Evolutionary conservation across 495 filamentous ascomycete genomes (phyloP).

Genomic region (Neurospora sp.): DNA sequence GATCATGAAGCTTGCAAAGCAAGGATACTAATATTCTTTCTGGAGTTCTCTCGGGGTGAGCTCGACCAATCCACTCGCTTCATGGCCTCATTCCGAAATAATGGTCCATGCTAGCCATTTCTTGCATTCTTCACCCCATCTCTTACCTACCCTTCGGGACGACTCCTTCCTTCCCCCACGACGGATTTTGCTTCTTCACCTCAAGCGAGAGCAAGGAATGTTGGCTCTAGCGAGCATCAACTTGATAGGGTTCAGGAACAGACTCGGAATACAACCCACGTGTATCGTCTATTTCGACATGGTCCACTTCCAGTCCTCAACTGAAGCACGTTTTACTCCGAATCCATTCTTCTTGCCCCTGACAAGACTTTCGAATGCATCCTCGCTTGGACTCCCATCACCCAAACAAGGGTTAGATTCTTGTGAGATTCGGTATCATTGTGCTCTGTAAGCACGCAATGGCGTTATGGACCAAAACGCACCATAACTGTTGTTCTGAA

Average conservation of each 20-base stretch:
- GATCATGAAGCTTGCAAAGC: neutral
- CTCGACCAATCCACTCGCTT: neutral
- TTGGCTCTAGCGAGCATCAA: neutral
- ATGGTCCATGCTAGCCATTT: neutral
- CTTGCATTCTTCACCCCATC: neutral
- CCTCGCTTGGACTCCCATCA: neutral
- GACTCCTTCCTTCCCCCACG: neutral
- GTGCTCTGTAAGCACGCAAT: neutral
- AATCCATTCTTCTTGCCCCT: neutral
- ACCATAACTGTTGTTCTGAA: neutral
- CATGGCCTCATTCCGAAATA: neutral
- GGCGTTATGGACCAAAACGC: neutral
- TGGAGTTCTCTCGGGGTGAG: neutral
- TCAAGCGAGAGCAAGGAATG: neutral
- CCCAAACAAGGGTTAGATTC: neutral
- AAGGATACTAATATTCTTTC: neutral
- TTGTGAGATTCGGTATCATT: neutral
- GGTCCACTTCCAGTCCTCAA: neutral
- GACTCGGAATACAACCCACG: neutral
- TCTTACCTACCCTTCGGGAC: neutral
- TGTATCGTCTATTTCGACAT: neutral
- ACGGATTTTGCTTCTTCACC: neutral
- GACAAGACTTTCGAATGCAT: neutral
- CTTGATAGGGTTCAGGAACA: neutral
- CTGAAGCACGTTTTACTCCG: neutral